Conservation (phyloP, 2,329 filamentous ascomycete genomes). For the Zarea fungicola region DNA sequence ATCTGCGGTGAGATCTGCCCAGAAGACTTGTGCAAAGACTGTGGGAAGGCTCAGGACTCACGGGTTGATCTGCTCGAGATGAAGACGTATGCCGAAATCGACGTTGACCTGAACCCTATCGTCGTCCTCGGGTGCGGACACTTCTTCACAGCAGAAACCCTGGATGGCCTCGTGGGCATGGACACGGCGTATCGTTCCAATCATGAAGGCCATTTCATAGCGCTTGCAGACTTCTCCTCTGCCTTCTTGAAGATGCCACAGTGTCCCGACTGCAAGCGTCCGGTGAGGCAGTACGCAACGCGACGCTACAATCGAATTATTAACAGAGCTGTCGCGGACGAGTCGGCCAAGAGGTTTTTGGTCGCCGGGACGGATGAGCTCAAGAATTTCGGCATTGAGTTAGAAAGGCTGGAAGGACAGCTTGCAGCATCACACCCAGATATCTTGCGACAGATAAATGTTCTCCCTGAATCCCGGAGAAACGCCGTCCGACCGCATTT, state of each 20-base stretch:
- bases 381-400: constrained; percentile 20
- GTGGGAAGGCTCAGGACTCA: constrained; percentile 34
- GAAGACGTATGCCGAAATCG: constrained; percentile 47
- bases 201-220: constrained; percentile 22
- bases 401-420: constrained; percentile 22
- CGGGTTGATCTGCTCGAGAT: constrained; percentile 52
- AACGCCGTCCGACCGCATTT: background rate
- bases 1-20: constrained; percentile 62
- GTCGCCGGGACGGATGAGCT: constrained; percentile 27
- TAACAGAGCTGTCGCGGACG: constrained; percentile 53
- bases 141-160: constrained; percentile 50
- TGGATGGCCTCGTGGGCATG: constrained; percentile 57
- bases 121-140: constrained; percentile 59
- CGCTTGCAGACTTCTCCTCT: constrained; percentile 36
- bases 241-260: constrained; percentile 36
- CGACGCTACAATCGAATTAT: constrained; percentile 55
- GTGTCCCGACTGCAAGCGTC: constrained; percentile 54
- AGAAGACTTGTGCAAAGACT: constrained; percentile 49
- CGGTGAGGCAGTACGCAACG: constrained; percentile 46
- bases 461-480: background rate
- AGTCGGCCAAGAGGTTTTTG: constrained; percentile 57
- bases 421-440: background rate
- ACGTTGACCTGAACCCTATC: constrained; percentile 53
- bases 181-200: constrained; percentile 40
- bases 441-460: background rate